Percentiles rank a stretch among this genome's conserved stretches.
Evolutionary conservation across 177 flowering plant genomes (phyloP).

Genomic region (Vitis hybrid): DNA sequence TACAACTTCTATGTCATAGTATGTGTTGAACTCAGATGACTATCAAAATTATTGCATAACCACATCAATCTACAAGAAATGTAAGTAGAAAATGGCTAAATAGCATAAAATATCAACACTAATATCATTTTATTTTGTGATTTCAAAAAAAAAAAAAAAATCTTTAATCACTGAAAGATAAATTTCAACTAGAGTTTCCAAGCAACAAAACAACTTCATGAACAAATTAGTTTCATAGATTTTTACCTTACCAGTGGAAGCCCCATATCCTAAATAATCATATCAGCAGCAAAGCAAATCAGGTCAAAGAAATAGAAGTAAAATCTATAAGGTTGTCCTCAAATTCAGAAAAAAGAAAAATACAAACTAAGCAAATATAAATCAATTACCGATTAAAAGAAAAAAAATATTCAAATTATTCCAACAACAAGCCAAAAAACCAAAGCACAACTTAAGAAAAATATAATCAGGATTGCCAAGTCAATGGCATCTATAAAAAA

Average conservation of each 20-base stretch:
- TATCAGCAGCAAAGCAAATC: constrained; percentile 54
- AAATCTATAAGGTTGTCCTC: not conserved
- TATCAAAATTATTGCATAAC: constrained; percentile 17
- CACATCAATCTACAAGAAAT: not conserved
- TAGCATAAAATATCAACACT: no score
- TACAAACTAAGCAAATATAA: not conserved
- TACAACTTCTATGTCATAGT: constrained; percentile 92
- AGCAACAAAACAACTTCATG: not conserved
- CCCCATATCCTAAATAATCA: constrained; percentile 97
- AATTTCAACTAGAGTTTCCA: not conserved
- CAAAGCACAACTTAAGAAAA: no score
- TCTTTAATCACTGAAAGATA: not conserved
- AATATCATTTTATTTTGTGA: no score
- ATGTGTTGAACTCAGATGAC: constrained; percentile 95
- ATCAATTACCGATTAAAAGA: no score
- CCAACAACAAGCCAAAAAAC: no score
- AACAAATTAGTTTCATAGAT: not conserved
- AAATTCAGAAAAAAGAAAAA: not conserved
- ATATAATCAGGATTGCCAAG: no score
- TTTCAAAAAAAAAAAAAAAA: no score
- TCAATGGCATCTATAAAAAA: no score
- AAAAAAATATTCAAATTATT: no score
- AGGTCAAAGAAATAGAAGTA: not conserved
- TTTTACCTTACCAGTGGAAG: constrained; percentile 90
- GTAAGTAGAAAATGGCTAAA: not conserved